phyloP scores from a whole-genome alignment of 768 basidiomycete genomes.

The Panus rudis region DNA sequence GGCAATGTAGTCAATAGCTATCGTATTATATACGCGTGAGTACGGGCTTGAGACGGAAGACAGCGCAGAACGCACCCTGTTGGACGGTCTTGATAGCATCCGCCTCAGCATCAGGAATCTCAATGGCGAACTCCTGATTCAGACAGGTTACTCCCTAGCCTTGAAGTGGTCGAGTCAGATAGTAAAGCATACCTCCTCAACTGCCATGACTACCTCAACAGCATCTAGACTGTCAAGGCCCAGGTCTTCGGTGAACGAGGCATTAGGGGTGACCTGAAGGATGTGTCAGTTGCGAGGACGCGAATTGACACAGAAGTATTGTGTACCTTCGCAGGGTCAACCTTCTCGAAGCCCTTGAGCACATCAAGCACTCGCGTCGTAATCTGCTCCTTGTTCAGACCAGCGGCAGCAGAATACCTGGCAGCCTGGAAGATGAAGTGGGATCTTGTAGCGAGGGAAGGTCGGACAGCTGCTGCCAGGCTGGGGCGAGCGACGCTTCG shows the following conservation, averaged over 20 bases:
- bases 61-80: conserved; percentile 56
- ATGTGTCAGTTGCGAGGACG: background rate
- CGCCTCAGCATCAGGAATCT: conserved; percentile 96
- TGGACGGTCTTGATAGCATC: conserved; percentile 89
- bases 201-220: conserved; percentile 98
- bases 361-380: conserved; percentile 73
- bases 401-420: conserved; percentile 58
- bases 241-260: conserved; percentile 75
- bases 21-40: conserved; percentile 2
- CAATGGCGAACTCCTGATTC: conserved; percentile 86
- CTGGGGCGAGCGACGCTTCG: conserved; percentile 39
- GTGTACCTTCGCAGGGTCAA: conserved; percentile 62
- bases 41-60: background rate
- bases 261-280: conserved; percentile 52
- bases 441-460: conserved; percentile 14
- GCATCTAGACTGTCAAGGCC: conserved; percentile 94
- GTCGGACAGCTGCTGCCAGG: conserved; percentile 19
- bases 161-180: background rate
- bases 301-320: conserved; percentile 5
- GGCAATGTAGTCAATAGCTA: conserved; percentile 92
- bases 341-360: conserved; percentile 85
- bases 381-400: conserved; percentile 62
- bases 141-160: background rate
- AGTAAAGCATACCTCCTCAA: conserved; percentile 67
- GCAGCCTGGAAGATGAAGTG: conserved; percentile 31